Percentiles rank a stretch among this genome's conserved stretches.
Conservation (phyloP, 75 land plant species). For the Pseudotsuga menziesii region DNA sequence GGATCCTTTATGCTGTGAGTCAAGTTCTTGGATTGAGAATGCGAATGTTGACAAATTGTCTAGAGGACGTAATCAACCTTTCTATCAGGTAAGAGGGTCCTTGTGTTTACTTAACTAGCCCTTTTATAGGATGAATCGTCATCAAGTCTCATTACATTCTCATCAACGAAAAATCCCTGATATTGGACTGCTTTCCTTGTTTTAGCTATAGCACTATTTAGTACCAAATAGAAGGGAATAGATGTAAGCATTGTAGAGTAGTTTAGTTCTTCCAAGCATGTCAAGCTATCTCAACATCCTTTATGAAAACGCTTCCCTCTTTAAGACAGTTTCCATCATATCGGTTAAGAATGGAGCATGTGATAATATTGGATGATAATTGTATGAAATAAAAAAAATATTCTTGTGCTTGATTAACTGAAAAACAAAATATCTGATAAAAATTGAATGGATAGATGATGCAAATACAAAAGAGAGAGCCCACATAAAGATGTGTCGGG, state of each 20-base stretch:
- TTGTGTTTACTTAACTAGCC: background rate
- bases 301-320: background rate
- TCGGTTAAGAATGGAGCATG: background rate
- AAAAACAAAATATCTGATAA: too few species aligned
- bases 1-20: conserved; percentile 96
- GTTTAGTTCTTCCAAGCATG: background rate
- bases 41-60: conserved; percentile 68
- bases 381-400: too few species aligned
- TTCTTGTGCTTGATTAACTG: too few species aligned
- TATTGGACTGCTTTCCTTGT: background rate
- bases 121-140: background rate
- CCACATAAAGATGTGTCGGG: too few species aligned
- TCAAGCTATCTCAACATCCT: background rate
- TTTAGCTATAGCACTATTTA: background rate
- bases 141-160: background rate
- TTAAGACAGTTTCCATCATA: background rate
- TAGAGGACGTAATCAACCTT: conserved; percentile 82
- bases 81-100: conserved; percentile 71
- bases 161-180: background rate
- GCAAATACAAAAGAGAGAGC: too few species aligned
- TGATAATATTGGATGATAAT: background rate
- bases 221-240: background rate
- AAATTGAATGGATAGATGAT: too few species aligned
- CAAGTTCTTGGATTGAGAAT: conserved; percentile 64
- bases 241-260: background rate